A percentile compares a stretch with the other conserved stretches of the same genome.
Evolutionary conservation across 257 asterid species (phyloP).

Genomic region (Knoxia roxburghii): DNA sequence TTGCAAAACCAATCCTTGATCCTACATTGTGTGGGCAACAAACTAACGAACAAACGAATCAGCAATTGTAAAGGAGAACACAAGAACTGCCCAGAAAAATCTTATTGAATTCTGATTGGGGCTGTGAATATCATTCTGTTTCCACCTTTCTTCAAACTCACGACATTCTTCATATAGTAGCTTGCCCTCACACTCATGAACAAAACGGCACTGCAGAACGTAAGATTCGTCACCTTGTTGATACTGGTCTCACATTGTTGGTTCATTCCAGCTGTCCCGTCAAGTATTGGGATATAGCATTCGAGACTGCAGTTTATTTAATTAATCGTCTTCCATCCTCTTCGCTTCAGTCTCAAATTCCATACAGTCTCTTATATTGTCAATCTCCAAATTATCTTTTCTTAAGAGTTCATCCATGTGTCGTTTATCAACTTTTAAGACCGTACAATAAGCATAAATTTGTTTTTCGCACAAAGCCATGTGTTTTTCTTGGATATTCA

Average conservation of each 20-base stretch:
- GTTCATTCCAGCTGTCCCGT: not conserved
- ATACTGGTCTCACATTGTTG: not conserved
- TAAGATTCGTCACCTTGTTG: not conserved
- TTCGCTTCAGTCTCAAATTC: not conserved
- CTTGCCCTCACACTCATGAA: no score
- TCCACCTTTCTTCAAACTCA: no score
- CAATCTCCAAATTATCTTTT: not conserved
- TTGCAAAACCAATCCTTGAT: no score
- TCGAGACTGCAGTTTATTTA: not conserved
- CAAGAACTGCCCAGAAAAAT: no score
- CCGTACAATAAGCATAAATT: not conserved
- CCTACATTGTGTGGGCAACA: no score
- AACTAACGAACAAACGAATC: no score
- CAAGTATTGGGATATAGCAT: not conserved
- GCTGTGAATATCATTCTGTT: no score
- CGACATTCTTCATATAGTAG: no score
- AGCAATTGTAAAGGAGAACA: no score
- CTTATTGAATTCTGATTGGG: no score
- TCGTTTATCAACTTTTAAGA: not conserved
- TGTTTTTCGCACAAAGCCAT: not conserved
- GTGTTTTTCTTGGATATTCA: slow-evolving; percentile 5
- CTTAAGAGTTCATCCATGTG: not conserved
- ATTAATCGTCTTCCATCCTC: not conserved
- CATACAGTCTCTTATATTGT: not conserved
- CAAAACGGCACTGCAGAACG: not conserved